These are phyloP conservation scores for Ophiostoma quercus DNA, from an alignment of 2,329 filamentous ascomycete species.

Conservation along the genomic window DNA sequence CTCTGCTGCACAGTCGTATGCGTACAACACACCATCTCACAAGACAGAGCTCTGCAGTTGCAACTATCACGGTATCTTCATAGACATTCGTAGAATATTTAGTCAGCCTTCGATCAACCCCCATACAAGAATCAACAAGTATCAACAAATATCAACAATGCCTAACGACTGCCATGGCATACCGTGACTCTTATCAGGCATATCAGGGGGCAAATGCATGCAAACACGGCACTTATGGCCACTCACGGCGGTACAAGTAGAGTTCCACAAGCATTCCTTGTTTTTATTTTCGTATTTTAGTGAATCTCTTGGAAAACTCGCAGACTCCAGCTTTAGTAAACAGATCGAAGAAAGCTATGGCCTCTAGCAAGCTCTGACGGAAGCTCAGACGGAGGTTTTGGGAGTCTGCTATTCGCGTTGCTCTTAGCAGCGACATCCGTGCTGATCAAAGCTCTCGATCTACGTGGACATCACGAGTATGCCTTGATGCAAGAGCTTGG, in stretches of 20 bases:
- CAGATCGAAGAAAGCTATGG: not conserved
- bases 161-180: not conserved
- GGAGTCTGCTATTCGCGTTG: not conserved
- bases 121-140: not conserved
- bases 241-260: not conserved
- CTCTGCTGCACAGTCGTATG: not conserved
- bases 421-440: not conserved
- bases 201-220: not conserved
- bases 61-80: not conserved
- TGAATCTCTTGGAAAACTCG: too few relatives aligned
- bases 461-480: not conserved
- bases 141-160: not conserved
- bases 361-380: not conserved
- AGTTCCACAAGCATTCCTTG: constrained; percentile 1
- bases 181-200: not conserved
- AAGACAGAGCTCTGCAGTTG: not conserved
- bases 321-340: too few relatives aligned
- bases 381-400: not conserved
- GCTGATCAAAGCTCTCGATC: not conserved
- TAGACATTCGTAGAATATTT: not conserved
- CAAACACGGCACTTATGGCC: not conserved
- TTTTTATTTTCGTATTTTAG: not conserved
- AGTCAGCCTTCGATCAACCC: not conserved
- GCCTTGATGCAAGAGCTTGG: not conserved
- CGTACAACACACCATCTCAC: not conserved